Percentiles rank a stretch among this genome's conserved stretches.
phyloP scores from a whole-genome alignment of 2,329 filamentous ascomycete species.

The Hymenoscyphus infarciens region DNA sequence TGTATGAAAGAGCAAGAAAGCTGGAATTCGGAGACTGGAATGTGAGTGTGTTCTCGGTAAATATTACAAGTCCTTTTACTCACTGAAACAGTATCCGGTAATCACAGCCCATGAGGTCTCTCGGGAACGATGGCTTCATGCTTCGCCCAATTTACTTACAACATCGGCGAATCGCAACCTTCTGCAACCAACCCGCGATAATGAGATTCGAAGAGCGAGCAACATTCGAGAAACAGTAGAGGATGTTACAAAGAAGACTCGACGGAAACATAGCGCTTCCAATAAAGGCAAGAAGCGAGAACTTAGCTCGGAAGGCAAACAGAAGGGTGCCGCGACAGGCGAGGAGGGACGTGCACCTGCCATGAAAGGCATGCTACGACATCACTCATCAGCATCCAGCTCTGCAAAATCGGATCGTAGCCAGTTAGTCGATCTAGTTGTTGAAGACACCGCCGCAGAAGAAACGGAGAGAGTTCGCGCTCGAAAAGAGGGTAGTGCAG shows the following conservation, averaged over 20 bases:
- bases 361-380: slow-evolving; percentile 39
- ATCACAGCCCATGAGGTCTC: slow-evolving; percentile 78
- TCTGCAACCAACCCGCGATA: slow-evolving; percentile 47
- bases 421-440: slow-evolving; percentile 64
- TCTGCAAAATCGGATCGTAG: slow-evolving; percentile 53
- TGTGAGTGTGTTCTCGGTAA: slow-evolving; percentile 51
- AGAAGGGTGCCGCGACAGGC: slow-evolving; percentile 22
- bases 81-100: slow-evolving; percentile 72
- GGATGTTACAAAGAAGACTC: slow-evolving; percentile 34
- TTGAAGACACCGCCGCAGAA: slow-evolving; percentile 61
- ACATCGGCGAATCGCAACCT: slow-evolving; percentile 52
- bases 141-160: slow-evolving; percentile 50
- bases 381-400: slow-evolving; percentile 46
- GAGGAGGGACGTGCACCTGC: slow-evolving; percentile 35
- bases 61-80: slow-evolving; percentile 5
- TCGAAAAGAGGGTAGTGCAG: slow-evolving; percentile 58
- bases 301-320: slow-evolving; percentile 33
- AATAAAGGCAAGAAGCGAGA: slow-evolving; percentile 22
- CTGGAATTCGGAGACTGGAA: slow-evolving; percentile 91
- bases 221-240: slow-evolving; percentile 38
- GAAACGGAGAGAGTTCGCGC: slow-evolving; percentile 58
- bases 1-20: slow-evolving; percentile 68
- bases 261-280: slow-evolving; percentile 29
- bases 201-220: slow-evolving; percentile 36
- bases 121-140: slow-evolving; percentile 60